Conservation (phyloP, 495 filamentous ascomycete genomes). For the Saxophila tyrrhenica region DNA sequence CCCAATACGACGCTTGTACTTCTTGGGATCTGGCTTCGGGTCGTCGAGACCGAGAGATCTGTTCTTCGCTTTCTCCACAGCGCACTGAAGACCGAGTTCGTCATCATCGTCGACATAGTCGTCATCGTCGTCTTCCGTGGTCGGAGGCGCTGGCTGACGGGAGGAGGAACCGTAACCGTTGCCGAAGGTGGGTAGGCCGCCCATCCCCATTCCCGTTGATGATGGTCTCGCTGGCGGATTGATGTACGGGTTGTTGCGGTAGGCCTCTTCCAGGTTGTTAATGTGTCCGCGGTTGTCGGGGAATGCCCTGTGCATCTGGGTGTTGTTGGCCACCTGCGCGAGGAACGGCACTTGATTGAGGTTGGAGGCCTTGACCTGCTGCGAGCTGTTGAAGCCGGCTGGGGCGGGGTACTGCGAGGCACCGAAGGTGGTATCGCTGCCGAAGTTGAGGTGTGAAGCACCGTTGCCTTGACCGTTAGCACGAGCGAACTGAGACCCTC, state of each 20-base stretch:
- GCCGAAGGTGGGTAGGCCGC: constrained; percentile 22
- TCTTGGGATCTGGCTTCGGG: too few relatives aligned
- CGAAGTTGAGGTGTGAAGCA: constrained; percentile 6
- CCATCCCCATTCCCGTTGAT: too few relatives aligned
- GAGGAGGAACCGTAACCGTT: constrained; percentile 20
- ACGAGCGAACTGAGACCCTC: not conserved
- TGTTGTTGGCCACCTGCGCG: constrained; percentile 25
- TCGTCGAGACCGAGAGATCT: too few relatives aligned
- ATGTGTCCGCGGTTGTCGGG: not conserved
- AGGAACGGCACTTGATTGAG: constrained; percentile 23
- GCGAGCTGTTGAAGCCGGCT: not conserved
- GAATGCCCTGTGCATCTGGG: not conserved
- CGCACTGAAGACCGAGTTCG: too few relatives aligned
- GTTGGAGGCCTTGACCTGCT: not conserved
- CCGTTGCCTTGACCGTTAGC: not conserved
- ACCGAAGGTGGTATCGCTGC: constrained; percentile 12
- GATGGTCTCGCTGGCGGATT: too few relatives aligned
- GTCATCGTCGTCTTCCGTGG: not conserved
- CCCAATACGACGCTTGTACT: too few relatives aligned
- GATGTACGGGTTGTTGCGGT: not conserved
- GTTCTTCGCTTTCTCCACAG: too few relatives aligned
- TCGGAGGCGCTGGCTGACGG: not conserved
- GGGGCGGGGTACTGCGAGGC: not conserved
- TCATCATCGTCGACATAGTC: not conserved
- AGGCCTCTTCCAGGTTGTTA: too few relatives aligned